These are phyloP conservation scores for Malus hybrid DNA, from an alignment of 331 rosid species.

Conservation along the genomic window DNA sequence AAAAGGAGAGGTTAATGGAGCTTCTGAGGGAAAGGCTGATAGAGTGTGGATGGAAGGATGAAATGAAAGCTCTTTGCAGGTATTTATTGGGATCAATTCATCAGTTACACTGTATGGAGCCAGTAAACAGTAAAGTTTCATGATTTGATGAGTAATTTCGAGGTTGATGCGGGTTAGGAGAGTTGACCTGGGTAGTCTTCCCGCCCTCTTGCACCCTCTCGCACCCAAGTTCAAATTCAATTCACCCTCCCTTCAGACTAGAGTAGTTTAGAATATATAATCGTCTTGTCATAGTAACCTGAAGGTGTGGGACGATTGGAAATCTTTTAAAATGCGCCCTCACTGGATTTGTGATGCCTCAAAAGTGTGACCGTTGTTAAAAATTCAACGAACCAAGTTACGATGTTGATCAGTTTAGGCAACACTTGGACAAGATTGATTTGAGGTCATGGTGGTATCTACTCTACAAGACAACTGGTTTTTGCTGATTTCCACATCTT, in stretches of 20 bases:
- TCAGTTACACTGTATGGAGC: background rate
- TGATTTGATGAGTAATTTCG: background rate
- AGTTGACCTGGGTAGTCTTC: too few species aligned
- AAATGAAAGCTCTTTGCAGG: slow-evolving; percentile 94
- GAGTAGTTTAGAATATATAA: too few species aligned
- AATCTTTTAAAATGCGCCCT: background rate
- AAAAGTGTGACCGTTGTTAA: background rate
- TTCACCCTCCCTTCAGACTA: too few species aligned
- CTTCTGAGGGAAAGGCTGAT: slow-evolving; percentile 83
- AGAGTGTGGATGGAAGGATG: slow-evolving; percentile 97
- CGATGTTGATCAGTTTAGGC: background rate
- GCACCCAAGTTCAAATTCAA: too few species aligned
- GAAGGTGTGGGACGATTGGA: background rate
- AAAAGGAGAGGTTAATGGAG: slow-evolving; percentile 80
- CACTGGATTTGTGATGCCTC: background rate
- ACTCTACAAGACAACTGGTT: background rate
- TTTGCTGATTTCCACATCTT: background rate
- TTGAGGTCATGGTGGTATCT: background rate
- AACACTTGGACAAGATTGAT: background rate
- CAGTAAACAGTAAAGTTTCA: background rate
- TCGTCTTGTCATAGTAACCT: background rate
- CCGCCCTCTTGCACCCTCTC: too few species aligned
- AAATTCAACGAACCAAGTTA: background rate
- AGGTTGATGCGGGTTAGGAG: background rate
- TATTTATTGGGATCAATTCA: background rate